Conservation (phyloP, 495 filamentous ascomycete species). For the Aspergillus indologenus region DNA sequence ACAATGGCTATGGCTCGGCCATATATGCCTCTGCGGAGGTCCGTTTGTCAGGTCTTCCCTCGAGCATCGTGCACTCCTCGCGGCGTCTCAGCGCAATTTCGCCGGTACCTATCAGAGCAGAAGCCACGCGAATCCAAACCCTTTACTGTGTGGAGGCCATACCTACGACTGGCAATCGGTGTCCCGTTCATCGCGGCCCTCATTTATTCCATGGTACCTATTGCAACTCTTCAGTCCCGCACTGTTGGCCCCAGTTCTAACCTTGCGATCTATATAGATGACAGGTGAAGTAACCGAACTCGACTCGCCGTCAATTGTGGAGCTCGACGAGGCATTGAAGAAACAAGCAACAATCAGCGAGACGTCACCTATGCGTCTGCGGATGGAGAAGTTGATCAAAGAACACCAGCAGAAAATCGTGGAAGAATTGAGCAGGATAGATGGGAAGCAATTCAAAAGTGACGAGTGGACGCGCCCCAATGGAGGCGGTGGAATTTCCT, state of each 20-base stretch:
- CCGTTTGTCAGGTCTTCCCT: conserved; percentile 28
- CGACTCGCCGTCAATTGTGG: conserved; percentile 56
- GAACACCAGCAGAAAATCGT: conserved; percentile 87
- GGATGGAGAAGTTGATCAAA: conserved; percentile 95
- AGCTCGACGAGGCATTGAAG: conserved; percentile 46
- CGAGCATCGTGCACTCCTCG: conserved; percentile 23
- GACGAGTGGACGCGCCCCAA: conserved; percentile 87
- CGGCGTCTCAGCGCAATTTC: conserved; percentile 22
- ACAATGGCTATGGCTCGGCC: conserved; percentile 37
- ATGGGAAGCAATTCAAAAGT: conserved; percentile 73
- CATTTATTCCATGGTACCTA: conserved; percentile 64
- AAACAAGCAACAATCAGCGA: conserved; percentile 44
- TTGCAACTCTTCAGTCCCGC: conserved; percentile 2
- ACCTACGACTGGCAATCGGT: conserved; percentile 57
- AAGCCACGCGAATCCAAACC: conserved; percentile 23
- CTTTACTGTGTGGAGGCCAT: conserved; percentile 50
- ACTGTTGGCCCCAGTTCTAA: conserved; percentile 5
- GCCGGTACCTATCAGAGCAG: conserved; percentile 33
- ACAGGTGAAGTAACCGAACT: conserved; percentile 51
- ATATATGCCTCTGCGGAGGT: conserved; percentile 41
- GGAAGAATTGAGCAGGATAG: conserved; percentile 70
- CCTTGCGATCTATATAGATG: conserved; percentile 29
- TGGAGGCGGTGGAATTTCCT: conserved; percentile 83
- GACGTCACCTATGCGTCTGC: conserved; percentile 89
- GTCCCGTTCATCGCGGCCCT: conserved; percentile 60